Evolutionary conservation across 805 yeast genomes (phyloP), one percentile per base, ranked within the genome.

Genomic region (Ogataea wickerhamii): DNA sequence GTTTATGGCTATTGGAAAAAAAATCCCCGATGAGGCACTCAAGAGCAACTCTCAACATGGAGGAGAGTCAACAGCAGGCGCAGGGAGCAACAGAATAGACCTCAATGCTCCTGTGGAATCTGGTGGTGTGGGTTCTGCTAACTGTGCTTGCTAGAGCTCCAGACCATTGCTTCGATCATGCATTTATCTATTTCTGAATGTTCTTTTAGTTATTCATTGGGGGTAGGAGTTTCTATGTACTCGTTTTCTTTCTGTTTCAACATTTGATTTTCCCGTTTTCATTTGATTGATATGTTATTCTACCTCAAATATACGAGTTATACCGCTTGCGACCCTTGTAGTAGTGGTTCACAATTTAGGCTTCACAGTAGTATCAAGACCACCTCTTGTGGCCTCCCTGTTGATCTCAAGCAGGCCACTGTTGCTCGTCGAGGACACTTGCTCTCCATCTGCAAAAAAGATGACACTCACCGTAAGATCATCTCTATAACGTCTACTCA

Each of bases 381-480:
- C 86, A 19, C 82, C 82, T 36, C 73, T 55, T 7, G 84, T 79
- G 18, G 82, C 84, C 16, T 63, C 68, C 18, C 65, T 52, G 51
- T 79, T 79, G 46, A 78, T 67, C 48, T 74, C 82, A 46, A 79
- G 58, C 48, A 65, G 65, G 2, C 82, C 82, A 17, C 51, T 52
- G 22, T 68, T 70, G 45, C 67, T 60, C 20, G 41, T 35, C 12
- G 67, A 65, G n/a, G 57, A 53, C 6, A 61, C 57, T 34, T 70
- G 71, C 18, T 76, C 76, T 10, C 95, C 95, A 33, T 58, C 58
- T 8, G 52, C 43, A 58, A 93, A 93, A 63, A 93, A 93, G 2
- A 91, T 87, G 18, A 93, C 98, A 3, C 96, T 87, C 4, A 89
- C 97, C 0, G 98, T 89, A 56, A 93, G 71, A 61, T 93, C 98